Conservation (phyloP, 345 rosid species). For the Erodium maritimum region DNA sequence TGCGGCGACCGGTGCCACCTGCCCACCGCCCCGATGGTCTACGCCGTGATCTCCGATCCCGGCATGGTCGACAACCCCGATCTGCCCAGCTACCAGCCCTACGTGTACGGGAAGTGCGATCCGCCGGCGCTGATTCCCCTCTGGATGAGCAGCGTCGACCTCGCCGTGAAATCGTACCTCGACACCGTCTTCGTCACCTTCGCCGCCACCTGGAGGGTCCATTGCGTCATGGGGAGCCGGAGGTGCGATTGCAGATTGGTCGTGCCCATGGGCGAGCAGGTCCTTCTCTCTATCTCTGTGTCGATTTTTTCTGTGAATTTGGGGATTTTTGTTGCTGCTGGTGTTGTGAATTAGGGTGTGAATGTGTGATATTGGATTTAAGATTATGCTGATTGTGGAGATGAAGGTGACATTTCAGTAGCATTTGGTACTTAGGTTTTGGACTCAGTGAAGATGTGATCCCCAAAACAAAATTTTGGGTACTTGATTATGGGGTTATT, state of each 20-base stretch:
- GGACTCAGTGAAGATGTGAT: background rate
- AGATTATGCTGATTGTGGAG: background rate
- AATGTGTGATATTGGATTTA: too few species aligned
- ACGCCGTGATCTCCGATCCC: constrained; percentile 75
- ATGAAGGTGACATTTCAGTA: background rate
- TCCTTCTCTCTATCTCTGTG: constrained; percentile 6
- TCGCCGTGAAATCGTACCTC: constrained; percentile 49
- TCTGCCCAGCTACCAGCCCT: constrained; percentile 91
- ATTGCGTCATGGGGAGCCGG: constrained; percentile 86
- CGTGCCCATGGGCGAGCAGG: constrained; percentile 89
- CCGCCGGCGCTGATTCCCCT: constrained; percentile 88
- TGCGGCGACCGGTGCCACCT: constrained; percentile 19
- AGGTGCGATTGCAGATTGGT: constrained; percentile 77
- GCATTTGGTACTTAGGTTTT: background rate
- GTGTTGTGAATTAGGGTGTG: too few species aligned
- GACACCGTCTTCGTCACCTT: constrained; percentile 51
- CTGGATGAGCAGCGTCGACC: constrained; percentile 62
- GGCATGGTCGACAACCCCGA: constrained; percentile 84
- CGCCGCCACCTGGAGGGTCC: constrained; percentile 72
- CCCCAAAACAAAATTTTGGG: background rate
- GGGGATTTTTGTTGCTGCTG: too few species aligned
- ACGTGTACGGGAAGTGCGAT: constrained; percentile 83
- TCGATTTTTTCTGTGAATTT: too few species aligned
- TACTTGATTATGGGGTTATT: background rate
- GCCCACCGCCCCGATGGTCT: constrained; percentile 74